phyloP scores from a whole-genome alignment of 2,329 filamentous ascomycete species.

The Hortaea sp. region DNA sequence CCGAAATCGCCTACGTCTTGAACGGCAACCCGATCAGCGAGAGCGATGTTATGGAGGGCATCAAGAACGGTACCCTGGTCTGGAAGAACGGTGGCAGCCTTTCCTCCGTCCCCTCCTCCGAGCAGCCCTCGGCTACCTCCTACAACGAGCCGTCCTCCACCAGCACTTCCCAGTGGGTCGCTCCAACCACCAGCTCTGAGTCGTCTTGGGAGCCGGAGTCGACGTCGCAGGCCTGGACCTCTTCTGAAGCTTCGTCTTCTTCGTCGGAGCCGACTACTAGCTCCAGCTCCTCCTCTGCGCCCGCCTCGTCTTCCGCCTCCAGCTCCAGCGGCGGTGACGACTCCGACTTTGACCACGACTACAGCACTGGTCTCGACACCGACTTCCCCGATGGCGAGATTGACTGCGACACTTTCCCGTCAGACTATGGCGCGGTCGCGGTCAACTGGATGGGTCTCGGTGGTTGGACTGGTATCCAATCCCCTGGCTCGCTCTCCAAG shows the following conservation, averaged over 20 bases:
- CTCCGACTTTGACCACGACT: constrained; percentile 10
- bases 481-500: constrained; percentile 13
- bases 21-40: constrained; percentile 52
- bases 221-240: neutral
- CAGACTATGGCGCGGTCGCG: constrained; percentile 65
- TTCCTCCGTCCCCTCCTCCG: constrained; percentile 2
- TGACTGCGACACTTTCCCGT: constrained; percentile 64
- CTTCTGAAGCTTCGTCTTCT: neutral
- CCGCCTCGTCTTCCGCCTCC: constrained; percentile 10
- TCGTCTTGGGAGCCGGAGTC: neutral
- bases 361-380: constrained; percentile 41
- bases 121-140: neutral
- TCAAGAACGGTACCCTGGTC: constrained; percentile 55
- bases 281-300: too few species aligned
- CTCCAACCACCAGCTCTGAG: constrained; percentile 2
- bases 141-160: constrained; percentile 1
- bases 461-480: constrained; percentile 75
- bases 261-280: too few species aligned
- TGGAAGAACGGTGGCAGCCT: constrained; percentile 48
- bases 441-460: constrained; percentile 58
- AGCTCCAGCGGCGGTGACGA: constrained; percentile 13
- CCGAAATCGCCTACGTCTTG: constrained; percentile 61
- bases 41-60: constrained; percentile 58
- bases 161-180: constrained; percentile 1
- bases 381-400: constrained; percentile 69